A percentile compares a stretch with the other conserved stretches of the same genome.
phyloP scores from a whole-genome alignment of 2,329 filamentous ascomycete species.

The Plenodomus tracheiphilus region DNA sequence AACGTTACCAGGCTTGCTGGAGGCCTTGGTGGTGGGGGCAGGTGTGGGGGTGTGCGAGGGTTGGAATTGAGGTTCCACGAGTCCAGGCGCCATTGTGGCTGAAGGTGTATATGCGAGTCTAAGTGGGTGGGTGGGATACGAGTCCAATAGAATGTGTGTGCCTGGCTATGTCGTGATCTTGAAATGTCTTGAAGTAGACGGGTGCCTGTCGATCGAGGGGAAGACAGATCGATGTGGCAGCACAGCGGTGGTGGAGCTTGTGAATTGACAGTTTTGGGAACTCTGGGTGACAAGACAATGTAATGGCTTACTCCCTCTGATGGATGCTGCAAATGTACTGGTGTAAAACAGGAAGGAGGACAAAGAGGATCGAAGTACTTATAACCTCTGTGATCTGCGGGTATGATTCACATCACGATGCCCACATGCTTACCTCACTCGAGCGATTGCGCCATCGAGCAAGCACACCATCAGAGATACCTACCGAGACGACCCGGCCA shows the following conservation, averaged over 20 bases:
- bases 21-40: conserved; percentile 12
- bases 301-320: not conserved
- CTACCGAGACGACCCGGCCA: conserved; percentile 6
- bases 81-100: conserved; percentile 37
- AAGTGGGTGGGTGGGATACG: not conserved
- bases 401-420: conserved; percentile 11
- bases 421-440: conserved; percentile 12
- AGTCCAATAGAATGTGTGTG: not conserved
- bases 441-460: conserved; percentile 38
- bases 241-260: not conserved
- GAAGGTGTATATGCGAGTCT: not conserved
- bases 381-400: conserved; percentile 3
- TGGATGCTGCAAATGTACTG: not conserved
- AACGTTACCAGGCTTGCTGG: conserved; percentile 23
- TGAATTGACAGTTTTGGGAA: not conserved
- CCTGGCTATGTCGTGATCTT: not conserved
- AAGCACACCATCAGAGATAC: conserved; percentile 33
- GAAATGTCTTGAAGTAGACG: not conserved
- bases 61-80: conserved; percentile 32
- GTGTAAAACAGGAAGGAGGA: not conserved
- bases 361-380: conserved; percentile 8
- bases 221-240: not conserved
- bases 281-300: not conserved
- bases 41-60: conserved; percentile 6
- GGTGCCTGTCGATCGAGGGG: not conserved